Conservation (phyloP, 2,329 filamentous ascomycete genomes). For the Trichoderma endophyticum region DNA sequence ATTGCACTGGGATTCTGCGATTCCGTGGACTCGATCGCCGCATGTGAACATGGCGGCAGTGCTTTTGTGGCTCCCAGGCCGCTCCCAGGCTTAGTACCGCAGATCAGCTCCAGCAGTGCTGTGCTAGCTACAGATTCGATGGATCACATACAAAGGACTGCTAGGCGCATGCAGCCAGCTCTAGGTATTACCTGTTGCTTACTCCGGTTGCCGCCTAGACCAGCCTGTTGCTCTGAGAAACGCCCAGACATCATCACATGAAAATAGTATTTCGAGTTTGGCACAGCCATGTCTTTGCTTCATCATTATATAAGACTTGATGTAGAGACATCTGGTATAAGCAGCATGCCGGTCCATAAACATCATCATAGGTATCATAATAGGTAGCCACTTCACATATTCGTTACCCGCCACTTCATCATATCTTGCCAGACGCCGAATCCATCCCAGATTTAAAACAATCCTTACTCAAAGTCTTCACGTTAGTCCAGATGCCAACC, state of each 20-base stretch:
- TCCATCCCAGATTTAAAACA: neutral
- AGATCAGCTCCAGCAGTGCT: neutral
- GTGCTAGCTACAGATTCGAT: neutral
- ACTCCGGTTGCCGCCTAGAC: neutral
- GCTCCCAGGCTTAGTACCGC: neutral
- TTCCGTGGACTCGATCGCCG: neutral
- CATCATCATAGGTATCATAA: neutral
- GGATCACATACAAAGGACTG: neutral
- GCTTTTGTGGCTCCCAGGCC: neutral
- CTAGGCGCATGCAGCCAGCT: neutral
- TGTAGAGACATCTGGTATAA: neutral
- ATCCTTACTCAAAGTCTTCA: neutral
- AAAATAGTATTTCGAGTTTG: neutral
- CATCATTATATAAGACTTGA: neutral
- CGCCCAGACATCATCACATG: neutral
- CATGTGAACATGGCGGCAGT: neutral
- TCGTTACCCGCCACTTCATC: neutral
- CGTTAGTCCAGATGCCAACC: neutral
- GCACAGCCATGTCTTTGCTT: neutral
- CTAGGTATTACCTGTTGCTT: neutral
- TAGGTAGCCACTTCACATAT: neutral
- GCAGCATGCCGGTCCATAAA: neutral
- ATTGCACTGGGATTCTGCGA: neutral
- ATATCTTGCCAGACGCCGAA: neutral
- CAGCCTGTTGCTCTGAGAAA: neutral